Conservation (phyloP, 2,329 filamentous ascomycete genomes). For the Colletotrichum neosansevieriae region DNA sequence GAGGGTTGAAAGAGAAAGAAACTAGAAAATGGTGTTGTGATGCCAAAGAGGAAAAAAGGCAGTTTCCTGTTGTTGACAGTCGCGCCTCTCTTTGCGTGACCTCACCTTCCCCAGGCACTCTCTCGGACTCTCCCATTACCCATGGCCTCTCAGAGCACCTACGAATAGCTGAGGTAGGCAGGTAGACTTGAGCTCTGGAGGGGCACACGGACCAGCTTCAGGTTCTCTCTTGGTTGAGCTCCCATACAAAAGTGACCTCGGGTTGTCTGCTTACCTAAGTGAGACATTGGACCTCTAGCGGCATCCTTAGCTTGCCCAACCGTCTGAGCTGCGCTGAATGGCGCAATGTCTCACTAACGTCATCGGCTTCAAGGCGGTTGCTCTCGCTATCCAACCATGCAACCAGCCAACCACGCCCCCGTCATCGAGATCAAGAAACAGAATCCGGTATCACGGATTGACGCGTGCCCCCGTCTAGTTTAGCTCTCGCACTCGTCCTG, state of each 20-base stretch:
- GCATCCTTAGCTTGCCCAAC: slow-evolving; percentile 12
- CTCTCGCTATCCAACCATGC: not conserved
- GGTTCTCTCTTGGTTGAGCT: not conserved
- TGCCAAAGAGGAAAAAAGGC: not conserved
- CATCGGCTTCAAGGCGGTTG: slow-evolving; percentile 30
- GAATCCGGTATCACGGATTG: not conserved
- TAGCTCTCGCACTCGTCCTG: not conserved
- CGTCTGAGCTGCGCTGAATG: not conserved
- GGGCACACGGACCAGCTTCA: not conserved
- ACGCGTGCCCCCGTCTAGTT: not conserved
- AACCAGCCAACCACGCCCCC: not conserved
- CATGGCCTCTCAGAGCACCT: not conserved
- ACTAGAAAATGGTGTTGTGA: not conserved
- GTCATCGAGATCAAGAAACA: slow-evolving; percentile 18
- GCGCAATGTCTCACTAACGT: slow-evolving; percentile 37
- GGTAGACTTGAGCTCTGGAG: no score
- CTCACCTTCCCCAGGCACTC: slow-evolving; percentile 7
- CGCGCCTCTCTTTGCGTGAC: no score
- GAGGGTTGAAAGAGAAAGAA: not conserved
- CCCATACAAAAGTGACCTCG: not conserved
- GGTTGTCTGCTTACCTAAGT: slow-evolving; percentile 3
- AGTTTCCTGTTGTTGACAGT: slow-evolving; percentile 1
- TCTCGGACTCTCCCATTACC: not conserved
- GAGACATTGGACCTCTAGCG: slow-evolving; percentile 4
- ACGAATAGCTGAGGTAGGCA: no score